Evolutionary conservation across 129 eudicot species (phyloP), one percentile per base, ranked within the genome.

Genomic region (Apium graveolens): DNA sequence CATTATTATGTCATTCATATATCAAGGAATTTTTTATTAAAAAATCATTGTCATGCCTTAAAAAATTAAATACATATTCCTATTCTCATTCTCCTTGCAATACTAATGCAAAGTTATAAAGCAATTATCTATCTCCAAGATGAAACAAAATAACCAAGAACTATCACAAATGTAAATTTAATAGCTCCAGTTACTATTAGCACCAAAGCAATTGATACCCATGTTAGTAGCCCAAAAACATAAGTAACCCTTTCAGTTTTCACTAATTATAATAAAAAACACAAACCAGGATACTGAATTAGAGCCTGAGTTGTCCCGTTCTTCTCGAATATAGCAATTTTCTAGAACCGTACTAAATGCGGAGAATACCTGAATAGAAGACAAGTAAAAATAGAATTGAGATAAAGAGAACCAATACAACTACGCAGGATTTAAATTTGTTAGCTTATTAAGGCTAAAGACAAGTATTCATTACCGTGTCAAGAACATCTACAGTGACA

Each of bases 271-370:
- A 37, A 18, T 17, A 43, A 65, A 32, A 73, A 48, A 32, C 18
- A 68, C 80, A 2, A 39, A 90, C 96, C 96, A 68, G 90, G 86
- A 90, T 88, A 88, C 79, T 90, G 96, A 72, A 90, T 44, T 70
- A 90, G 78, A 5, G 96, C 96, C 84, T 90, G 96, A 2, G 89
- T 86, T 74, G 85, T 88, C 77, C 86, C 96, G 78, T 86, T 90
- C 84, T 90, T 90, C 84, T 90, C 96, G 78, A 90, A 90, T 45
- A 90, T 88, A 37, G 96, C 96, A 80, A 90, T 86, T 84, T 90
- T 90, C 78, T 88, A n/a, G 90, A 45, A 90, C 90, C 29, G 83
- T 75, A n/a, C 96, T 92, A 83, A 80, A 90, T 31, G 96, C 87
- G 45, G 96, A 90, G 72, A 90, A 88, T 37, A 90, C 96, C 96